A percentile compares a stretch with the other conserved stretches of the same genome.
These are phyloP conservation scores for Dryadomyces quercivorus DNA, from an alignment of 2,329 filamentous ascomycete species.

Conservation along the genomic window DNA sequence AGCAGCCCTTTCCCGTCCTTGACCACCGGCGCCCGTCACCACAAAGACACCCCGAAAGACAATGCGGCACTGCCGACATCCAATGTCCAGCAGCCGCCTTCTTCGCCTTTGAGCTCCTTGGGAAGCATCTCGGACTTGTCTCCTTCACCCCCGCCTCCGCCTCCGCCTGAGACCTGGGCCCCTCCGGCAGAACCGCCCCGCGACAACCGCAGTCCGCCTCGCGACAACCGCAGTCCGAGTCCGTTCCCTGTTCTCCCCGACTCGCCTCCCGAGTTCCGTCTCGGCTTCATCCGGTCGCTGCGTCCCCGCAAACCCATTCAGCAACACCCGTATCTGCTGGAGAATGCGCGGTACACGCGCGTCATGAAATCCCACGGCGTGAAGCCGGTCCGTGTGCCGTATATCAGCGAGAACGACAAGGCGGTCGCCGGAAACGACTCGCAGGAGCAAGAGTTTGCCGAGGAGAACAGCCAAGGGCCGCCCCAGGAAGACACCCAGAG, in stretches of 20 bases:
- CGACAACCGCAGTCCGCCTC: background rate
- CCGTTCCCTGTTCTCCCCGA: conserved; percentile 4
- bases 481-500: background rate
- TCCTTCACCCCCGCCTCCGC: conserved; percentile 1
- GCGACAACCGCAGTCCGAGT: background rate
- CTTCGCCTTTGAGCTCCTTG: conserved; percentile 7
- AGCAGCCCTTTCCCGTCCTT: background rate
- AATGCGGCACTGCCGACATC: background rate
- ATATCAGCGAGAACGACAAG: conserved; percentile 15
- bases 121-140: conserved; percentile 2
- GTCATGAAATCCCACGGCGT: conserved; percentile 42
- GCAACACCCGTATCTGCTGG: conserved; percentile 45
- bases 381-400: conserved; percentile 34
- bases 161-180: background rate
- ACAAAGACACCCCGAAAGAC: background rate
- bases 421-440: conserved; percentile 26
- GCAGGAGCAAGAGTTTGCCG: conserved; percentile 37
- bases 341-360: conserved; percentile 41
- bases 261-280: conserved; percentile 12
- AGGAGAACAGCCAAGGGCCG: conserved; percentile 23
- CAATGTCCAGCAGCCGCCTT: background rate
- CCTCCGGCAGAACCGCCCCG: no score
- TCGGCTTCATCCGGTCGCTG: conserved; percentile 34
- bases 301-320: conserved; percentile 49
- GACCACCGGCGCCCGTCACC: background rate